A percentile compares a stretch with the other conserved stretches of the same genome.
These are phyloP conservation scores for Colletotrichum noveboracense DNA, from an alignment of 2,329 filamentous ascomycete genomes.

Conservation along the genomic window DNA sequence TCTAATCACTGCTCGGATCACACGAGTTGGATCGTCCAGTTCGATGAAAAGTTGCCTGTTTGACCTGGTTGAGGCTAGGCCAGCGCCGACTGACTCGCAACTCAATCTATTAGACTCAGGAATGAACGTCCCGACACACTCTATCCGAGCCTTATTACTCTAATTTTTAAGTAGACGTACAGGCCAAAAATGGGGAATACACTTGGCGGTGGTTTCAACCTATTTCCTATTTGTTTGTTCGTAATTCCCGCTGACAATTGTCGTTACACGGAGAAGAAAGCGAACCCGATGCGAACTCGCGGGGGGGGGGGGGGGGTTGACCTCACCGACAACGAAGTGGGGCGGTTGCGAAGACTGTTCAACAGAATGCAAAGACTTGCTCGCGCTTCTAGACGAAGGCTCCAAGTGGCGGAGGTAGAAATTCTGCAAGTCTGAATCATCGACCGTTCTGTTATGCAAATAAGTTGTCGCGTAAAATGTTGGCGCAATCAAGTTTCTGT, in stretches of 20 bases:
- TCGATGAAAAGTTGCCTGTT: neutral
- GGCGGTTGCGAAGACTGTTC: neutral
- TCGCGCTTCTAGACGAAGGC: neutral
- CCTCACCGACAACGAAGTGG: neutral
- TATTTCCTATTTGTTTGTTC: neutral
- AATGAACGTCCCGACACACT: neutral
- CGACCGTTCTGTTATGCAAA: accelerated
- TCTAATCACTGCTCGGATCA: neutral
- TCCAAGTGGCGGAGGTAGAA: neutral
- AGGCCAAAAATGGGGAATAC: neutral
- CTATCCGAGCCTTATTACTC: neutral
- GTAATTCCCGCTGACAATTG: neutral
- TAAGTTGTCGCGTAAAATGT: neutral
- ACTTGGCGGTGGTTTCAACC: neutral
- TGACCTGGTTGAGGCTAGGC: neutral
- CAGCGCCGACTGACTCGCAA: neutral
- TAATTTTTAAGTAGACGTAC: neutral
- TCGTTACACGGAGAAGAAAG: neutral
- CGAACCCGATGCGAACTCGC: neutral
- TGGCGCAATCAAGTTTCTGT: neutral
- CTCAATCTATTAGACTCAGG: neutral
- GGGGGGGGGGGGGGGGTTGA: too few species aligned
- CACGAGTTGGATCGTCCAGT: neutral
- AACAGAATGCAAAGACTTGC: neutral
- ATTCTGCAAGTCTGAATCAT: neutral